phyloP scores from a whole-genome alignment of 495 filamentous ascomycete species.

The Clavariopsis aquatica region DNA sequence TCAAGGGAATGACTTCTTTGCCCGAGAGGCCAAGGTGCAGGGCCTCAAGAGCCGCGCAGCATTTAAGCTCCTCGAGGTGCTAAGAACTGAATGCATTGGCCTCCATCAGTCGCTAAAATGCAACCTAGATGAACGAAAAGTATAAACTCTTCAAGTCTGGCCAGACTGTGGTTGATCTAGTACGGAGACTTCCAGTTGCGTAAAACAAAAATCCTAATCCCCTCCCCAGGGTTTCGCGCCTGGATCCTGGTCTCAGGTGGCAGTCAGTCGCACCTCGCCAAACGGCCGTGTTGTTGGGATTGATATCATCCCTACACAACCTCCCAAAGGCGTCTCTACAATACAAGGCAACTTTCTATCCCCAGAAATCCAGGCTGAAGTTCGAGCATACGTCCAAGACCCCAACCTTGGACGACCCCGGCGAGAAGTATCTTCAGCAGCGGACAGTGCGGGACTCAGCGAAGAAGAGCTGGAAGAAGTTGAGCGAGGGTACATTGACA shows the following conservation, averaged over 20 bases:
- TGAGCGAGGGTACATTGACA: constrained; percentile 44
- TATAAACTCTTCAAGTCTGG: constrained; percentile 74
- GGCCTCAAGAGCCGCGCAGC: constrained; percentile 86
- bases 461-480: constrained; percentile 45
- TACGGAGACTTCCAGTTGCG: constrained; percentile 43
- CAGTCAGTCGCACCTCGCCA: constrained; percentile 71
- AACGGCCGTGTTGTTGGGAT: constrained; percentile 81
- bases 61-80: constrained; percentile 83
- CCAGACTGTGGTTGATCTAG: constrained; percentile 87
- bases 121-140: constrained; percentile 70
- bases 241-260: constrained; percentile 96
- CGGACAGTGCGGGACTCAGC: constrained; percentile 19
- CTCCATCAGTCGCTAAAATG: constrained; percentile 5
- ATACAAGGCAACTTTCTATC: constrained; percentile 92
- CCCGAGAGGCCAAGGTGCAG: constrained; percentile 68
- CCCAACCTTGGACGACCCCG: constrained; percentile 59
- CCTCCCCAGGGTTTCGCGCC: constrained; percentile 80
- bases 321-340: constrained; percentile 83
- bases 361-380: constrained; percentile 66
- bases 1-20: constrained; percentile 69
- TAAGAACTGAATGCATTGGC: neutral
- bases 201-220: neutral
- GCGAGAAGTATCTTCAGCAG: constrained; percentile 17
- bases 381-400: constrained; percentile 72
- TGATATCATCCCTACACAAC: constrained; percentile 88